Conservation (phyloP, 2,329 filamentous ascomycete genomes). For the Aspergillus novofumigatus region DNA sequence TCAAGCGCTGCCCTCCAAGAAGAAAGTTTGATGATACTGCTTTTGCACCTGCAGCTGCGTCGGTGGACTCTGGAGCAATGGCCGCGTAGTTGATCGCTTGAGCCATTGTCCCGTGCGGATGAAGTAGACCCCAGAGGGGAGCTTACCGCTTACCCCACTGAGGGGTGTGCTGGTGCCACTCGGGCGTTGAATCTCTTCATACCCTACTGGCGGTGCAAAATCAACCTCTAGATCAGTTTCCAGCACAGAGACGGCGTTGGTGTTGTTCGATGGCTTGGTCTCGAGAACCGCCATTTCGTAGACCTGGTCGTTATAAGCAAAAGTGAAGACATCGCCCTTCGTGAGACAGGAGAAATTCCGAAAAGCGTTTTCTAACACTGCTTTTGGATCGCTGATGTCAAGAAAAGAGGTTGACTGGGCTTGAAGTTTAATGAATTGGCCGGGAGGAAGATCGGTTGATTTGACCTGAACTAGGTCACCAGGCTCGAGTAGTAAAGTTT, state of each 20-base stretch:
- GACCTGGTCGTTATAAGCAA: constrained; percentile 90
- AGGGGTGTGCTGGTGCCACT: constrained; percentile 86
- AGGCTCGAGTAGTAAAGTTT: constrained; percentile 80
- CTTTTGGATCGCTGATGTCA: constrained; percentile 95
- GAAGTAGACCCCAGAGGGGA: constrained; percentile 71
- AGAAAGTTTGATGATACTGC: constrained; percentile 73
- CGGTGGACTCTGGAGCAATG: constrained; percentile 73
- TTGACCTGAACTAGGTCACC: constrained; percentile 94
- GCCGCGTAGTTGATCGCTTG: constrained; percentile 95
- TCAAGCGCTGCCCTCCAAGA: constrained; percentile 75
- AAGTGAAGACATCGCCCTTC: constrained; percentile 91
- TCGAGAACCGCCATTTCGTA: constrained; percentile 93
- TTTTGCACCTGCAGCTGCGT: constrained; percentile 59
- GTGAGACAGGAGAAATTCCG: constrained; percentile 92
- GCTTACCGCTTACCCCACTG: constrained; percentile 56
- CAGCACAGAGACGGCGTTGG: constrained; percentile 84
- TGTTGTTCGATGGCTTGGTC: constrained; percentile 78
- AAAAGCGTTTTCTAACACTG: constrained; percentile 93
- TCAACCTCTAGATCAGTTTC: constrained; percentile 97
- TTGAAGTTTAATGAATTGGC: constrained; percentile 92
- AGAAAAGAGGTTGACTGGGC: constrained; percentile 90
- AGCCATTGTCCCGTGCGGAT: constrained; percentile 89
- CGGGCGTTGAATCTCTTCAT: constrained; percentile 74
- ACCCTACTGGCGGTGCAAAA: constrained; percentile 89
- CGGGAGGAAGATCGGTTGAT: constrained; percentile 85